Base-by-base conservation (phyloP, 2,329 filamentous ascomycete genomes). In the Aspergillus sp. region DNA sequence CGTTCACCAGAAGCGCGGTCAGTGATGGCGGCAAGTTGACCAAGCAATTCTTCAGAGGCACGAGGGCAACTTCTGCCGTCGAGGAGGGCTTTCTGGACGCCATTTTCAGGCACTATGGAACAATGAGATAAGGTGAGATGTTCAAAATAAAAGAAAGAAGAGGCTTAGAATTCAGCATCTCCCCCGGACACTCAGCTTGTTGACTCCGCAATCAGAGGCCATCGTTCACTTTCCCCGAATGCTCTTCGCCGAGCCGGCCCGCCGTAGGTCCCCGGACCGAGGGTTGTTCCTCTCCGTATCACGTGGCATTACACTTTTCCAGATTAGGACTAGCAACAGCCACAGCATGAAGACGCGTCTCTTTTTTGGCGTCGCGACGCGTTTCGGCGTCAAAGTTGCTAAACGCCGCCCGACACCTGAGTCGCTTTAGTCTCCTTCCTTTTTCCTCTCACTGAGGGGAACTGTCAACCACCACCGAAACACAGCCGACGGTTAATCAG, bases 1-100 rank as follows among this genome's bases (percentile, higher is more conserved):
- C 81, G 71, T 90, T 95, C 58, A 91, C 82, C 44, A 98, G 80
- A 46, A 95, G 72, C 32, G 88, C 85, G 48, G 94, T 90, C 48
- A 98, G 76, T 22, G 88, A 85, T 4, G 87, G 73, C 43, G 93
- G 93, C 44, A 98, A 80, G 71, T 97, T 97, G 66, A 95, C 88
- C 45, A 98, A 78, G 71, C 93, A 98, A 68, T 86, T 97, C 75
- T 95, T 94, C 50, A 97, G 79, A 58, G 90, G 88, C 43, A 89
- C 82, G 51, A 97, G 79, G 47, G 86, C 86, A 56, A 97, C 79
- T 73, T 95, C 90, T 50, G 89, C 90, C 52, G 85, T 78, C 30
- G 84, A 84, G 39, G 86, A 63, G 35, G 75, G 67, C 65, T 75
- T 77, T 60, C 71, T 76, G 50, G 68, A 66, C 48, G 68, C 67